Evolutionary conservation across 2,329 filamentous ascomycete species (phyloP).

Genomic region (Colletotrichum ledebouriae): DNA sequence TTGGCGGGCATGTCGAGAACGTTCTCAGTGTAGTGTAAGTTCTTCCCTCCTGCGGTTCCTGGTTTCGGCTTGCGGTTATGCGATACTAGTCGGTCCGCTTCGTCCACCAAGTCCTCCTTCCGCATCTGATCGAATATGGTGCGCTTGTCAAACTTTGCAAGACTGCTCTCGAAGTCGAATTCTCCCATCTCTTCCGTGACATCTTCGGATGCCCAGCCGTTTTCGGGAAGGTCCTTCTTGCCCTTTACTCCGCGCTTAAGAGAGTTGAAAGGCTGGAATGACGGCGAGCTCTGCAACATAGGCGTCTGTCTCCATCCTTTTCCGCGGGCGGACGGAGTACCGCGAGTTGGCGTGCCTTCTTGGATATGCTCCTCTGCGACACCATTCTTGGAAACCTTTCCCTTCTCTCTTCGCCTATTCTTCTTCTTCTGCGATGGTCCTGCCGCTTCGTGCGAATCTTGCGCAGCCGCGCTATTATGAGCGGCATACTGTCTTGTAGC

Average conservation of each 20-base stretch:
- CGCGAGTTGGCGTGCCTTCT: constrained; percentile 39
- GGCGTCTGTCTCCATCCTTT: constrained; percentile 73
- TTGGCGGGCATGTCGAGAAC: constrained; percentile 76
- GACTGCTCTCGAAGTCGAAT: constrained; percentile 90
- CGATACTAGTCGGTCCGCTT: constrained; percentile 89
- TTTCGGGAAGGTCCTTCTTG: constrained; percentile 64
- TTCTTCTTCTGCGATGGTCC: constrained; percentile 48
- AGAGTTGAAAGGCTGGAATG: constrained; percentile 73
- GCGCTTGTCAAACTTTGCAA: constrained; percentile 95
- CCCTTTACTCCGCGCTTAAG: constrained; percentile 68
- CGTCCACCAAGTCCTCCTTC: constrained; percentile 89
- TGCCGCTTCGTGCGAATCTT: constrained; percentile 41
- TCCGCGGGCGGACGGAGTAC: constrained; percentile 51
- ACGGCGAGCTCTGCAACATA: constrained; percentile 70
- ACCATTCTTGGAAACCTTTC: constrained; percentile 49
- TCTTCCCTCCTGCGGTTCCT: constrained; percentile 85
- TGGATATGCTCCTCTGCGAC: constrained; percentile 38
- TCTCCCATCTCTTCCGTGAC: constrained; percentile 95
- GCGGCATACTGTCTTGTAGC: constrained; percentile 42
- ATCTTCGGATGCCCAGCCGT: constrained; percentile 96
- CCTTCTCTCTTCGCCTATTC: constrained; percentile 46
- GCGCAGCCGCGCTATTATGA: not conserved
- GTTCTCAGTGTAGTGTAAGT: constrained; percentile 91
- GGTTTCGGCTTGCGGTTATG: constrained; percentile 82
- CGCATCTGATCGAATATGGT: constrained; percentile 92